phyloP scores from a whole-genome alignment of 108 stramenopile genomes.

The Conticribra weissflogii region DNA sequence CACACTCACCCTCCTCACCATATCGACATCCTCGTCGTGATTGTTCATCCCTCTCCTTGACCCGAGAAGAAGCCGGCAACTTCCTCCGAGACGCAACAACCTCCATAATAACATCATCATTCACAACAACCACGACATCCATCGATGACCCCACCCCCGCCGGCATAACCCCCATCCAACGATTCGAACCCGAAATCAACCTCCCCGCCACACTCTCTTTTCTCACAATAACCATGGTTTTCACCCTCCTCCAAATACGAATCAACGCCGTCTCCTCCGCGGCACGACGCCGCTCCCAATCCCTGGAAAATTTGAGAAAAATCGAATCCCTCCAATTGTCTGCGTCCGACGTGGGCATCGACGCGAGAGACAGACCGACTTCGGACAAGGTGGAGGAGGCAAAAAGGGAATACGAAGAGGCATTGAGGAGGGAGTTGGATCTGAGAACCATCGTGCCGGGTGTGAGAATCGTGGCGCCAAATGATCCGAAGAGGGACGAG shows the following conservation, averaged over 20 bases:
- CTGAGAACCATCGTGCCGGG: conserved; percentile 72
- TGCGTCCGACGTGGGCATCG: conserved; percentile 19
- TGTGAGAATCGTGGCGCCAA: conserved; percentile 67
- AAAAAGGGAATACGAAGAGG: conserved; percentile 52
- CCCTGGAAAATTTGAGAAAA: conserved; percentile 46
- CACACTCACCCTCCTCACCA: no score
- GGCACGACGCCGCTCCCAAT: conserved; percentile 52
- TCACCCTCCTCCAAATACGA: conserved; percentile 54
- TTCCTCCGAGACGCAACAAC: background rate
- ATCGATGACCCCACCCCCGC: background rate
- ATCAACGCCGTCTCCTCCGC: conserved; percentile 62
- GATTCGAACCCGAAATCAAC: conserved; percentile 70
- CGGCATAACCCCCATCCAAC: conserved; percentile 26
- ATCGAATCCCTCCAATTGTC: conserved; percentile 59
- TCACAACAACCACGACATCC: background rate
- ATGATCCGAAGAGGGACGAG: conserved; percentile 49
- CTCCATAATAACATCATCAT: background rate
- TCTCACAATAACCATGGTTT: conserved; percentile 55
- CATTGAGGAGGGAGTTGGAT: conserved; percentile 54
- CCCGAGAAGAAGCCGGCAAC: no score
- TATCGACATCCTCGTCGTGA: no score
- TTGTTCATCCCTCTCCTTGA: no score
- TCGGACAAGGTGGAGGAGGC: conserved; percentile 28
- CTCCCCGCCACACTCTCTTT: conserved; percentile 64
- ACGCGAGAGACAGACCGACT: conserved; percentile 13